Evolutionary conservation across 495 filamentous ascomycete genomes (phyloP), one percentile per base, ranked within the genome.

Genomic region (Collariella sp.): DNA sequence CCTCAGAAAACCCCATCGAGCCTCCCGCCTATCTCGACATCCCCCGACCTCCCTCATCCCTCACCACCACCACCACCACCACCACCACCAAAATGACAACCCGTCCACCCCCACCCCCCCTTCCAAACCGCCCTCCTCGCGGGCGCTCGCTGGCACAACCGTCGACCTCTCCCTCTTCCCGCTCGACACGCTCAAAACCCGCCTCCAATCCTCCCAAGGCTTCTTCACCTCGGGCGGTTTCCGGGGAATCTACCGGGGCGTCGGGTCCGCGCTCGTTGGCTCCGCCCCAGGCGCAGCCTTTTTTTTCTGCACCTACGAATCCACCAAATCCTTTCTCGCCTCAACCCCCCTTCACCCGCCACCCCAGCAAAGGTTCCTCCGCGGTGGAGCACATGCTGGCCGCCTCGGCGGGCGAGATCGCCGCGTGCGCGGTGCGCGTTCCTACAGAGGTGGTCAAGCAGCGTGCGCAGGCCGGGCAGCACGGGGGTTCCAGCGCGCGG

Each of bases 381-480:
- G 33, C 54, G 13, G 11, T 46, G 1, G 36, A 39, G 7, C 91
- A 96, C 70, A 96, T 95, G 79, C 60, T 85, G 2, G 90, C 93
- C n/a, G 93, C 91, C 10, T 86, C 80, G 12, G 65, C 89, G 29
- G 94, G 94, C 26, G 93, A 98, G 72, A 76, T 97, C 19, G 89
- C 93, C 9, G 93, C 93, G 0, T 98, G 93, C 70, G 83, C 89
- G 6, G 84, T 97, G 3, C 76, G 93, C 26, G 94, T 98, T 20
- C 93, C 93, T 7, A 98, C 93, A 0, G 93, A 98, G 67, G 93
- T 98, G 3, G 76, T 97, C 58, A 98, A 98, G 78, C 94, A 97
- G 77, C 79, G 93, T 42, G 90, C 93, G 24, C 93, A 98, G 65
- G 93, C 93, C 0, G 77, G 80, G 9, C 84, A 93, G 66, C 76